A percentile compares a stretch with the other conserved stretches of the same genome.
Evolutionary conservation across 2,329 filamentous ascomycete species (phyloP).

Genomic region (Colletotrichum karsti): DNA sequence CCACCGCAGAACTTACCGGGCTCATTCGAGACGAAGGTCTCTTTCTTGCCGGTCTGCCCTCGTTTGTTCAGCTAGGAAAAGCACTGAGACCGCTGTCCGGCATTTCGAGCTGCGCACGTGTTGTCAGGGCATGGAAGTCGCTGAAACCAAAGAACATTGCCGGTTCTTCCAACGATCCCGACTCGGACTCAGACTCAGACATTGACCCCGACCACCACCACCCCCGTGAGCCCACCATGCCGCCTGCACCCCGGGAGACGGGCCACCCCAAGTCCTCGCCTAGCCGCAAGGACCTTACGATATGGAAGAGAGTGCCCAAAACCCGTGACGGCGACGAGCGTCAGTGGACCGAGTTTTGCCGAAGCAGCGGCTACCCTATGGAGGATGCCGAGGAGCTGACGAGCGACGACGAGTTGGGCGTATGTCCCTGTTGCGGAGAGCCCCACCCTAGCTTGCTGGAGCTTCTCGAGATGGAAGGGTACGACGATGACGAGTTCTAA

Average conservation of each 20-base stretch:
- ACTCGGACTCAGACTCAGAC: constrained; percentile 34
- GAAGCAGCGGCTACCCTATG: constrained; percentile 43
- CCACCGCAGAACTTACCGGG: constrained; percentile 56
- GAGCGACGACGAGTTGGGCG: constrained; percentile 38
- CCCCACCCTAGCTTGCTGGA: constrained; percentile 43
- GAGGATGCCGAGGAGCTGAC: constrained; percentile 38
- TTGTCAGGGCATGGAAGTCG: constrained; percentile 54
- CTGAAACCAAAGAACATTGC: constrained; percentile 33
- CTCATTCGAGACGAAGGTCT: constrained; percentile 63
- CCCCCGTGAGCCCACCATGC: constrained; percentile 42
- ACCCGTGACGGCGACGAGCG: constrained; percentile 49
- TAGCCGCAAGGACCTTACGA: constrained; percentile 47
- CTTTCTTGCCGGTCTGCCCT: constrained; percentile 54
- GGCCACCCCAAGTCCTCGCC: constrained; percentile 51
- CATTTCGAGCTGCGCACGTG: constrained; percentile 48
- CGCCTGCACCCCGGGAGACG: constrained; percentile 49
- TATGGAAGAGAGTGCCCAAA: constrained; percentile 61
- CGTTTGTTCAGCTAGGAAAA: constrained; percentile 51
- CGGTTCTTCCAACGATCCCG: constrained; percentile 32
- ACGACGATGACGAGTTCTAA: not conserved
- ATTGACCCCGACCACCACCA: constrained; percentile 36
- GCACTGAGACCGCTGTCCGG: constrained; percentile 49
- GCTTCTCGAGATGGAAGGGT: constrained; percentile 39
- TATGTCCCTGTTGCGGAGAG: constrained; percentile 51
- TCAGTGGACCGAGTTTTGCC: constrained; percentile 58